Evolutionary conservation across 192 early-diverging fungal genomes (phyloP).

Genomic region (Mycoemilia scoparia): DNA sequence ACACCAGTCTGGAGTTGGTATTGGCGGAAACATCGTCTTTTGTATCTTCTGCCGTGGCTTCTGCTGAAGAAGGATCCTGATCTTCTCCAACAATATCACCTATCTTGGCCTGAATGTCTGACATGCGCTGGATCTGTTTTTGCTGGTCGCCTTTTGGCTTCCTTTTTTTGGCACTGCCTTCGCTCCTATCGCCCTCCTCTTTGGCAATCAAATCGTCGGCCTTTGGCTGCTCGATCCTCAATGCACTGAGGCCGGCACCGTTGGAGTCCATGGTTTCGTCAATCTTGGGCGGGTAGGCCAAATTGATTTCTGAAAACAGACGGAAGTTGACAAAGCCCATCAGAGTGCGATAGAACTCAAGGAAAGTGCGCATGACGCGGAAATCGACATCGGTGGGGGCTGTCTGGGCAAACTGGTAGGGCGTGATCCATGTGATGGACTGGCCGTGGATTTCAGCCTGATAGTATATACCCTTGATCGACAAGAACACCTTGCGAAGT

Average conservation of each 20-base stretch:
- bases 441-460: conserved; percentile 95
- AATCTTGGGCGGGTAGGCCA: conserved; percentile 80
- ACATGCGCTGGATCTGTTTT: conserved; percentile 26
- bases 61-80: conserved; percentile 1
- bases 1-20: conserved; percentile 34
- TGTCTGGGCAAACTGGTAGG: conserved; percentile 83
- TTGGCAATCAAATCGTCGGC: conserved; percentile 23
- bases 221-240: conserved; percentile 16
- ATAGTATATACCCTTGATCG: conserved; percentile 99
- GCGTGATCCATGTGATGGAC: conserved; percentile 85
- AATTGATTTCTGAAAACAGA: conserved; percentile 71
- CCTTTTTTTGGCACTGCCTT: too few relatives aligned
- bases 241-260: conserved; percentile 22
- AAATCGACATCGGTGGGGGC: conserved; percentile 88
- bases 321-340: conserved; percentile 89
- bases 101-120: conserved; percentile 18
- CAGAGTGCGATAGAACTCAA: conserved; percentile 87
- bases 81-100: conserved; percentile 10
- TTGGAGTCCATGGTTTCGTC: conserved; percentile 28
- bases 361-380: conserved; percentile 89
- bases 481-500: conserved; percentile 80
- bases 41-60: too few relatives aligned
- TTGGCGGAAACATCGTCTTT: conserved; percentile 11
- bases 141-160: too few relatives aligned
- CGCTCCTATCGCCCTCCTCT: conserved; percentile 25